Percentiles rank a stretch among this genome's conserved stretches.
These are phyloP conservation scores for Mercurialis annua DNA, from an alignment of 345 rosid species.

Conservation along the genomic window DNA sequence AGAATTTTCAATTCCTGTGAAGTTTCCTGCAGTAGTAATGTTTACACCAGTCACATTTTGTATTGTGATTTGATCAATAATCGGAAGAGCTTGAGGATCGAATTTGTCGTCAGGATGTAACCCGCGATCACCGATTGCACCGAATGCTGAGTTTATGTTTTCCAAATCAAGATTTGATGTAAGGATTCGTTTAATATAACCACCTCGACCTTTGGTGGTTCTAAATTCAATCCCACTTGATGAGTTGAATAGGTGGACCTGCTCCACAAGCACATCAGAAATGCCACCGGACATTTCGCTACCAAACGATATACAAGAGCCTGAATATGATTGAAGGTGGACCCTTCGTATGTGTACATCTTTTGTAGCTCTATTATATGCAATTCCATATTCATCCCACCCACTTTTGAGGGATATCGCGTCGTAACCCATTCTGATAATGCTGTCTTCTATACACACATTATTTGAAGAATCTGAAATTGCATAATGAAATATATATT, in stretches of 20 bases:
- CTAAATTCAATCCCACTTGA: constrained; percentile 59
- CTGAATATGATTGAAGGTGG: constrained; percentile 60
- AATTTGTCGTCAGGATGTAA: constrained; percentile 76
- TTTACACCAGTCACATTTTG: constrained; percentile 52
- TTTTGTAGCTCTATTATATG: constrained; percentile 59
- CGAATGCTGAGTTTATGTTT: constrained; percentile 43
- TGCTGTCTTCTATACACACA: constrained; percentile 81
- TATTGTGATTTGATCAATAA: constrained; percentile 42
- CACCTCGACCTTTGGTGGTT: constrained; percentile 83
- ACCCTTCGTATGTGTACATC: constrained; percentile 60
- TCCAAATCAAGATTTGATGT: constrained; percentile 45
- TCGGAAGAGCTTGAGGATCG: constrained; percentile 70
- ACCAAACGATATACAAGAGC: constrained; percentile 80
- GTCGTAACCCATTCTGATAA: constrained; percentile 65
- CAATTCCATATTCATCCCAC: constrained; percentile 92
- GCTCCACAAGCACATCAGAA: constrained; percentile 54
- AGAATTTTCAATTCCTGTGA: constrained; percentile 64
- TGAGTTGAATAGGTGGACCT: constrained; percentile 45
- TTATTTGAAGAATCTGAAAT: constrained; percentile 80
- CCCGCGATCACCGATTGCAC: constrained; percentile 56
- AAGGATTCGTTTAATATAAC: constrained; percentile 58
- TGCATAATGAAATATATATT: background rate
- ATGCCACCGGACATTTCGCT: constrained; percentile 99
- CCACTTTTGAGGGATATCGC: constrained; percentile 83
- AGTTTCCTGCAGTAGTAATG: constrained; percentile 59